These are phyloP conservation scores for Nyctanthes arbortristis DNA, from an alignment of 257 asterid species.

Conservation along the genomic window DNA sequence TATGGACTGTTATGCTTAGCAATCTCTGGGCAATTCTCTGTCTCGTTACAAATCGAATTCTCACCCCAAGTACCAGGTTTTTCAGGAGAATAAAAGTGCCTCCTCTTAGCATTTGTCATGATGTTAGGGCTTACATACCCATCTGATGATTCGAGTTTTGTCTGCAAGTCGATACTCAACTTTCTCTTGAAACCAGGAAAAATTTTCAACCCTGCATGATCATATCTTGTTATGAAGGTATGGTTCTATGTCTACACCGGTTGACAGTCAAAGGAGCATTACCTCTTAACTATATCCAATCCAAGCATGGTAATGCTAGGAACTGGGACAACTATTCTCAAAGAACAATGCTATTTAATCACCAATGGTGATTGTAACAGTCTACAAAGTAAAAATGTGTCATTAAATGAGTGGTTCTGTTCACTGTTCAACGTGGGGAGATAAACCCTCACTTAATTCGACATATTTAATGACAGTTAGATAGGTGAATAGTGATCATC, in stretches of 20 bases:
- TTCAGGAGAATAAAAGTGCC: constrained; percentile 26
- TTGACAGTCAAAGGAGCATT: background rate
- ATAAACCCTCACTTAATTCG: too few species aligned
- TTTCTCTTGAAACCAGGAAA: constrained; percentile 81
- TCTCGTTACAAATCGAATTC: constrained; percentile 22
- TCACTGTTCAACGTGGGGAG: too few species aligned
- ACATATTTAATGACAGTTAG: too few species aligned
- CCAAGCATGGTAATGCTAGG: background rate
- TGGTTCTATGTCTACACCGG: background rate
- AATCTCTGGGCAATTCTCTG: constrained; percentile 32
- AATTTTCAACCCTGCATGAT: constrained; percentile 52
- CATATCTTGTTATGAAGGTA: background rate
- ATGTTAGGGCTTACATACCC: constrained; percentile 25
- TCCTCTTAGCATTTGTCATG: constrained; percentile 41
- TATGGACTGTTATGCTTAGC: constrained; percentile 35
- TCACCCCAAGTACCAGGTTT: constrained; percentile 29
- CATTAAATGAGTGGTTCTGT: too few species aligned
- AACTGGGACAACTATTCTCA: too few species aligned
- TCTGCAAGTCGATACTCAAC: constrained; percentile 35
- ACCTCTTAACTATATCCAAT: background rate
- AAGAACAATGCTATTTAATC: too few species aligned
- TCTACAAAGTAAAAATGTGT: too few species aligned
- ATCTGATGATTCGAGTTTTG: constrained; percentile 29
- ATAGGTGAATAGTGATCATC: too few species aligned
- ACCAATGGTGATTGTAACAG: too few species aligned